Percentiles rank a stretch among this genome's conserved stretches.
phyloP scores from a whole-genome alignment of 169 alveolate genomes.

The Cryptosporidium sp. region DNA sequence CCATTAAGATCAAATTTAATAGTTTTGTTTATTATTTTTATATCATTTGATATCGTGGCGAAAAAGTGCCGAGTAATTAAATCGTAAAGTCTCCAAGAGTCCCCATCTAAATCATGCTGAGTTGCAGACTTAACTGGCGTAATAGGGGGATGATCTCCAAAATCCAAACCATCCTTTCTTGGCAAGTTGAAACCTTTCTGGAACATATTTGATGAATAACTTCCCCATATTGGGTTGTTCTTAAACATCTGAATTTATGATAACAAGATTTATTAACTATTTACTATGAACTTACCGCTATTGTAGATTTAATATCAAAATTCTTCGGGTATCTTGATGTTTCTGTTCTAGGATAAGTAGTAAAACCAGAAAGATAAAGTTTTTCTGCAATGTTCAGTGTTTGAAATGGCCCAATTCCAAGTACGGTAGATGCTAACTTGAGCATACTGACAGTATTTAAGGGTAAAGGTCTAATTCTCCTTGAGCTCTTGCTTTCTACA shows the following conservation, averaged over 20 bases:
- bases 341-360: constrained; percentile 97
- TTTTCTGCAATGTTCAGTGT: constrained; percentile 95
- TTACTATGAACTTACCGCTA: constrained; percentile 47
- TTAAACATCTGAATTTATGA: constrained; percentile 76
- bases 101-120: constrained; percentile 82
- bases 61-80: constrained; percentile 89
- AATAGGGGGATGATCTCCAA: constrained; percentile 97
- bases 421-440: constrained; percentile 90
- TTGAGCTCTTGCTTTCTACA: constrained; percentile 69
- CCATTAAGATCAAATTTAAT: constrained; percentile 82
- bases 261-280: neutral
- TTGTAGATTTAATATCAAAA: constrained; percentile 83
- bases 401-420: constrained; percentile 92
- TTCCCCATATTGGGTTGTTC: constrained; percentile 82
- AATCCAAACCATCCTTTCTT: constrained; percentile 89
- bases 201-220: constrained; percentile 78
- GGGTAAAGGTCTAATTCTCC: constrained; percentile 89
- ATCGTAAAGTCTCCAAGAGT: constrained; percentile 87
- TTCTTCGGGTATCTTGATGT: constrained; percentile 90
- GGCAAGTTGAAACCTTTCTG: constrained; percentile 82
- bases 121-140: constrained; percentile 91
- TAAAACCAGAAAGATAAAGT: constrained; percentile 92
- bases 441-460: constrained; percentile 93
- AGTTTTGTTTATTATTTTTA: constrained; percentile 82
- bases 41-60: constrained; percentile 88